phyloP scores from a whole-genome alignment of 2,329 filamentous ascomycete species.

The Arthroderma sp. region DNA sequence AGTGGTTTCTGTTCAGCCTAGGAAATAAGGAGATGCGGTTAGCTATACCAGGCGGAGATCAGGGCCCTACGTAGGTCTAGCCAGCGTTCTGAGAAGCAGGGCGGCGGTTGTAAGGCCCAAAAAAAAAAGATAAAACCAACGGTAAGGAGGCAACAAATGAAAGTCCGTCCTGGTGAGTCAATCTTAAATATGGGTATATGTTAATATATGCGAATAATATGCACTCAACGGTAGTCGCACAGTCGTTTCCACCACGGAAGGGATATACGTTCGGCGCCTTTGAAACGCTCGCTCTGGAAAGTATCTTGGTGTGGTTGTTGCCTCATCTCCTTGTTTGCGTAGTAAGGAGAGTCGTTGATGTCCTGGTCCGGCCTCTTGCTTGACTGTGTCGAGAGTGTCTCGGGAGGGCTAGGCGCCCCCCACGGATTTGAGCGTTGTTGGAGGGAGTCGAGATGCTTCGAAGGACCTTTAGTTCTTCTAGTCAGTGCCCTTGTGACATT shows the following conservation, averaged over 20 bases:
- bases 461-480: not conserved
- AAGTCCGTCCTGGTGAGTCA: too few relatives aligned
- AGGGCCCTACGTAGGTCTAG: too few relatives aligned
- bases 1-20: not conserved
- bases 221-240: not conserved
- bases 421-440: not conserved
- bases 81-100: too few relatives aligned
- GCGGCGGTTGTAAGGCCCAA: not conserved
- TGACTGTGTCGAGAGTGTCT: not conserved
- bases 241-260: not conserved
- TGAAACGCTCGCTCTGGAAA: not conserved
- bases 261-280: not conserved
- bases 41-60: too few relatives aligned
- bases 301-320: not conserved
- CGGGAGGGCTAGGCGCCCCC: not conserved
- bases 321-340: not conserved
- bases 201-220: not conserved
- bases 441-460: not conserved
- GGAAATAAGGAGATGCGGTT: not conserved
- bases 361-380: not conserved
- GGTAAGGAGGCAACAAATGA: not conserved
- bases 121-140: not conserved
- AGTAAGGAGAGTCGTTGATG: not conserved
- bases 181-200: not conserved
- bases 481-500: slow-evolving; percentile 11